Evolutionary conservation across 345 rosid species (phyloP).

Genomic region (Eutrema japonicum): DNA sequence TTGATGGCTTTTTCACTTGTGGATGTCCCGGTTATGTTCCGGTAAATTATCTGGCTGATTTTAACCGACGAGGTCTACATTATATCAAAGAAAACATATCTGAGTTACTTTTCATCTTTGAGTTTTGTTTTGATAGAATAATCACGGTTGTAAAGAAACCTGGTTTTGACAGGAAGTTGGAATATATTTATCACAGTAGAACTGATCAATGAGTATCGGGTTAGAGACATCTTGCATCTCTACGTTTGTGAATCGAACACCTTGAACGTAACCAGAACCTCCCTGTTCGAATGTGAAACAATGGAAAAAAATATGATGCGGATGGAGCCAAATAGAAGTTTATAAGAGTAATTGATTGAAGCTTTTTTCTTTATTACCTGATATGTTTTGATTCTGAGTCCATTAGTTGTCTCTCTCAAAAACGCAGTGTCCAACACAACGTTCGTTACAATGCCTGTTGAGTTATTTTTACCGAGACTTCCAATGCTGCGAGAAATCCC

Average conservation of each 20-base stretch:
- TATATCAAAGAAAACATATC: slow-evolving; percentile 1
- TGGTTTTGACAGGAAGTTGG: slow-evolving; percentile 78
- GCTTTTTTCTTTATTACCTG: slow-evolving; percentile 61
- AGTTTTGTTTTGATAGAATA: slow-evolving; percentile 8
- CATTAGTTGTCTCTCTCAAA: slow-evolving; percentile 79
- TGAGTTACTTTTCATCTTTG: slow-evolving; percentile 26
- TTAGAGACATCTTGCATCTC: slow-evolving; percentile 82
- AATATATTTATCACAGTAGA: slow-evolving; percentile 81
- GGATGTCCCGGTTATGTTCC: slow-evolving; percentile 82
- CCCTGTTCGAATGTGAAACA: slow-evolving; percentile 55
- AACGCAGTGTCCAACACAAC: slow-evolving; percentile 94
- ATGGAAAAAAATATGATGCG: background rate
- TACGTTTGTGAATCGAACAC: slow-evolving; percentile 79
- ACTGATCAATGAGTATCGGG: slow-evolving; percentile 94
- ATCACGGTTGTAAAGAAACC: slow-evolving; percentile 49
- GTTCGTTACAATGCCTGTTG: slow-evolving; percentile 76
- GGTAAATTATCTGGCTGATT: slow-evolving; percentile 88
- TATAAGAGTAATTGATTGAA: background rate
- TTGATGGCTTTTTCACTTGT: slow-evolving; percentile 81
- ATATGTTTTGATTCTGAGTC: slow-evolving; percentile 96
- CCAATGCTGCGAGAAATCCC: slow-evolving; percentile 65
- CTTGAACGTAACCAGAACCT: slow-evolving; percentile 88
- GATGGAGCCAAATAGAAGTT: background rate
- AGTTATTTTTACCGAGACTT: slow-evolving; percentile 91
- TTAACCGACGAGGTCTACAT: slow-evolving; percentile 81